Percentiles rank a stretch among this genome's conserved stretches.
These are phyloP conservation scores for Bimuria novae-zelandiae DNA, from an alignment of 2,329 filamentous ascomycete species.

Conservation along the genomic window DNA sequence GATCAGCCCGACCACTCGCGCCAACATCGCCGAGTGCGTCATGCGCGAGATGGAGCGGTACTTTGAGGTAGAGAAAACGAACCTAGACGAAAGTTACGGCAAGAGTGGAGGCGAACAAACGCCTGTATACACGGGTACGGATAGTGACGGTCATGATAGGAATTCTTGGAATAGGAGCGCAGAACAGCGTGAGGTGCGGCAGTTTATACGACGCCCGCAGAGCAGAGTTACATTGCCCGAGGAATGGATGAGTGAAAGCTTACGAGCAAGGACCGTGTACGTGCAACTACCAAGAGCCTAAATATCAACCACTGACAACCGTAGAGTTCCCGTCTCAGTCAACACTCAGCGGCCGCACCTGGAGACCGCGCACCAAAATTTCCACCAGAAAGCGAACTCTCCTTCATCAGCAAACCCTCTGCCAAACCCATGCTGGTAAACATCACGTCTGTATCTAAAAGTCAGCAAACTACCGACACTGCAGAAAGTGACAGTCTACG, in stretches of 20 bases:
- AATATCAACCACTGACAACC: background rate
- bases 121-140: no score
- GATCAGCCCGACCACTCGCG: background rate
- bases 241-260: background rate
- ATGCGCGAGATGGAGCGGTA: conserved; percentile 2
- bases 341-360: background rate
- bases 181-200: background rate
- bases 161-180: background rate
- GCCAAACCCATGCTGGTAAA: background rate
- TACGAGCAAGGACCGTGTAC: background rate
- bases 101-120: no score
- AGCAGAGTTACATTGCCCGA: background rate
- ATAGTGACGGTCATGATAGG: no score
- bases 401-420: background rate
- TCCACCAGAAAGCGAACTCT: background rate
- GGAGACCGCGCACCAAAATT: background rate
- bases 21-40: background rate
- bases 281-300: background rate
- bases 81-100: background rate
- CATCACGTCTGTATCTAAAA: background rate
- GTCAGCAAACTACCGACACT: background rate
- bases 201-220: background rate
- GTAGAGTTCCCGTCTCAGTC: background rate
- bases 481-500: background rate
- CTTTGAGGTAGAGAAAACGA: background rate